These are phyloP conservation scores for Gracilaria vermiculophylla DNA, from an alignment of 23 red algal genomes.

Conservation along the genomic window DNA sequence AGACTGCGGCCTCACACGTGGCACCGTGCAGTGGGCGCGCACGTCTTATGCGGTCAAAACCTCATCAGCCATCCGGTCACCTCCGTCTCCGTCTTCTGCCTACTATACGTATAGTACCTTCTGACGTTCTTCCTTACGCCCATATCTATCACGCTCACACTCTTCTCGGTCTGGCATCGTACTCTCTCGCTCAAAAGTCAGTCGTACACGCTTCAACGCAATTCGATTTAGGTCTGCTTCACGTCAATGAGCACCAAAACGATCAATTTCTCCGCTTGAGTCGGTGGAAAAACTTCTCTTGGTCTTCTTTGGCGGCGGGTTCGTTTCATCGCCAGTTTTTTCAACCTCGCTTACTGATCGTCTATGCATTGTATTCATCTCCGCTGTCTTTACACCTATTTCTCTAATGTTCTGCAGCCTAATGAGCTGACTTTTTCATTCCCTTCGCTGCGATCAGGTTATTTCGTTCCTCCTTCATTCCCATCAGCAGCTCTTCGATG, in stretches of 20 bases:
- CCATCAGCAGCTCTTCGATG: background rate
- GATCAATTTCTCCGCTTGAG: background rate
- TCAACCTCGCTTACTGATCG: too few species aligned
- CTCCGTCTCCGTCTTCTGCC: too few species aligned
- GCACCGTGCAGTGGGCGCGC: too few species aligned
- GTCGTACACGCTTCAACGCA: background rate
- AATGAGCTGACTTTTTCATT: background rate
- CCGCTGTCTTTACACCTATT: background rate
- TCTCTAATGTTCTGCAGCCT: background rate
- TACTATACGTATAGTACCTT: too few species aligned
- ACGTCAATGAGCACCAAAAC: background rate
- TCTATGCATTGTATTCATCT: too few species aligned
- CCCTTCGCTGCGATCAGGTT: too few species aligned
- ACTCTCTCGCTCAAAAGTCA: slow-evolving; percentile 13
- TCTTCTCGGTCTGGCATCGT: background rate
- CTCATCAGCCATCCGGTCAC: too few species aligned
- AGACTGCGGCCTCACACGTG: too few species aligned
- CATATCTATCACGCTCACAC: background rate
- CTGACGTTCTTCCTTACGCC: background rate
- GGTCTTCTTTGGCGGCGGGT: background rate
- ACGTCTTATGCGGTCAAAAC: too few species aligned
- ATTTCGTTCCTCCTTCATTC: background rate
- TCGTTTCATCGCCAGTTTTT: too few species aligned
- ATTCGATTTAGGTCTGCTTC: background rate
- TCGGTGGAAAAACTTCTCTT: background rate